Evolutionary conservation across 345 rosid species (phyloP).

Genomic region (Dovyalis caffra): DNA sequence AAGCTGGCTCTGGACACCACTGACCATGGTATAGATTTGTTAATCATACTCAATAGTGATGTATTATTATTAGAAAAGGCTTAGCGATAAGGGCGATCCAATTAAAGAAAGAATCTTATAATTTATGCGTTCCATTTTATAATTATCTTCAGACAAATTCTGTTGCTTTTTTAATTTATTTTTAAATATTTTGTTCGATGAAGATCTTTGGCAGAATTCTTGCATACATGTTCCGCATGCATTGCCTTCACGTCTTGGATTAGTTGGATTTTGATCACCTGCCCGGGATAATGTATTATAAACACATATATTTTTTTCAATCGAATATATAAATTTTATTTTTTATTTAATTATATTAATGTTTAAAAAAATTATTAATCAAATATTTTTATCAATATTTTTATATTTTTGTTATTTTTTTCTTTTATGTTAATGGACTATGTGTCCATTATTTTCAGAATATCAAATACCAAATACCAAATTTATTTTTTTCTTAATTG

Average conservation of each 20-base stretch:
- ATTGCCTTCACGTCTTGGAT: constrained; percentile 4
- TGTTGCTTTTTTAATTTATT: neutral
- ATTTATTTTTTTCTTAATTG: too few species aligned
- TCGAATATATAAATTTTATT: too few species aligned
- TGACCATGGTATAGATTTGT: neutral
- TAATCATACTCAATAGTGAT: neutral
- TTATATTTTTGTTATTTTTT: too few species aligned
- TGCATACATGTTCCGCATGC: neutral
- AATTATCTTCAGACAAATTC: neutral
- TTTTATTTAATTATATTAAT: too few species aligned
- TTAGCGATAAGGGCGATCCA: neutral
- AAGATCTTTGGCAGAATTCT: neutral
- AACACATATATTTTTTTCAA: too few species aligned
- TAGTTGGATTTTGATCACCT: neutral
- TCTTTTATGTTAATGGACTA: too few species aligned
- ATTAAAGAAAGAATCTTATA: neutral
- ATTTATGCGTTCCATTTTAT: neutral
- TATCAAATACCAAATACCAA: too few species aligned
- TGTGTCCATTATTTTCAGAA: too few species aligned
- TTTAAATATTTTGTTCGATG: neutral
- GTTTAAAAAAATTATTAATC: too few species aligned
- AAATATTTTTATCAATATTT: too few species aligned
- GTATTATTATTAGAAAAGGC: neutral
- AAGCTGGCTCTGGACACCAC: neutral
- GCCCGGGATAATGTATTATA: too few species aligned